These are phyloP conservation scores for Alternaria sp. DNA, from an alignment of 2,329 filamentous ascomycete species.

Conservation along the genomic window DNA sequence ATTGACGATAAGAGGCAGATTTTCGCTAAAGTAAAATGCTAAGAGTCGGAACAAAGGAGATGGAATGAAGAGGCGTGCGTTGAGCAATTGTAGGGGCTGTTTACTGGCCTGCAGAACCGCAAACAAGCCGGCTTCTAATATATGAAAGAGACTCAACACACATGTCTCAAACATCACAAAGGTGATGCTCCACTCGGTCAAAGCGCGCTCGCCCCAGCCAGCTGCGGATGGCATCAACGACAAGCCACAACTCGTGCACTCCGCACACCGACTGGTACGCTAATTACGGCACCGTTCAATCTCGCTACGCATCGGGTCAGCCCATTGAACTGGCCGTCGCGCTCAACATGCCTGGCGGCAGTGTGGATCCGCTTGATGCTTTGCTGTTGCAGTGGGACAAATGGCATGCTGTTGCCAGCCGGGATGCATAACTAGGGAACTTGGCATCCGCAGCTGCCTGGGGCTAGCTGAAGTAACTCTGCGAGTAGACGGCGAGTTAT, in stretches of 20 bases:
- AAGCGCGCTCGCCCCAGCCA: conserved; percentile 20
- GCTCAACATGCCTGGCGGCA: conserved; percentile 17
- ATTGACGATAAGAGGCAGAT: conserved; percentile 15
- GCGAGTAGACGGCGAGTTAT: conserved; percentile 11
- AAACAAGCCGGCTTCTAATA: conserved; percentile 23
- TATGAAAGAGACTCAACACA: conserved; percentile 28
- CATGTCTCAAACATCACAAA: conserved; percentile 22
- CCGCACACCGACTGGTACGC: conserved; percentile 26
- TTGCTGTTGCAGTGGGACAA: conserved; percentile 17
- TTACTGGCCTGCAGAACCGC: conserved; percentile 12
- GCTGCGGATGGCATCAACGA: conserved; percentile 28
- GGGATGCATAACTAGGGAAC: conserved; percentile 12
- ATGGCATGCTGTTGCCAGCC: conserved; percentile 7
- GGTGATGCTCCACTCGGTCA: conserved; percentile 15
- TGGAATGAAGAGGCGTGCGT: not conserved
- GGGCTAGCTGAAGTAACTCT: not conserved
- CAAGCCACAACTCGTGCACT: conserved; percentile 25
- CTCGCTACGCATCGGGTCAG: conserved; percentile 24
- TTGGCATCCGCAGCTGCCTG: conserved; percentile 22
- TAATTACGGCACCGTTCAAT: conserved; percentile 28
- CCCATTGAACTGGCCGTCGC: conserved; percentile 15
- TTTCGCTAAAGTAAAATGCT: conserved; percentile 14
- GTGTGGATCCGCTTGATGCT: conserved; percentile 21
- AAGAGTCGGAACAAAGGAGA: conserved; percentile 20
- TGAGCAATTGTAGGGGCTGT: conserved; percentile 16